These are phyloP conservation scores for Zea mays DNA, from an alignment of 176 grass and related monocot genomes.

Conservation along the genomic window Zm-B73-REFERENCE-NAM-5.0 NC_050105.1:120163501-120164000, in stretches of 20 bases:
- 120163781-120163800: constrained; percentile 1
- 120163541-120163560: not conserved
- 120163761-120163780: constrained; percentile 24
- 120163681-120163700: not conserved
- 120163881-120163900: not conserved
- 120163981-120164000: not conserved
- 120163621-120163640: not conserved
- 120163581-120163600: not conserved
- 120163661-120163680: not conserved
- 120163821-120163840: constrained; percentile 24
- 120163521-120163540: not conserved
- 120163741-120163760: constrained; percentile 24
- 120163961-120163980: constrained; percentile 17
- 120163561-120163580: too few relatives aligned
- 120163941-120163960: constrained; percentile 24
- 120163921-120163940: not conserved
- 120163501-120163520: too few relatives aligned
- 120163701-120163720: not conserved
- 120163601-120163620: not conserved
- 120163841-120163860: constrained; percentile 45
- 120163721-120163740: not conserved
- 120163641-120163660: too few relatives aligned
- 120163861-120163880: too few relatives aligned
- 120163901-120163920: not conserved
- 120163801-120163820: too few relatives aligned